Base-by-base conservation (phyloP, 768 basidiomycete genomes). In the Podaxis sp. region DNA sequence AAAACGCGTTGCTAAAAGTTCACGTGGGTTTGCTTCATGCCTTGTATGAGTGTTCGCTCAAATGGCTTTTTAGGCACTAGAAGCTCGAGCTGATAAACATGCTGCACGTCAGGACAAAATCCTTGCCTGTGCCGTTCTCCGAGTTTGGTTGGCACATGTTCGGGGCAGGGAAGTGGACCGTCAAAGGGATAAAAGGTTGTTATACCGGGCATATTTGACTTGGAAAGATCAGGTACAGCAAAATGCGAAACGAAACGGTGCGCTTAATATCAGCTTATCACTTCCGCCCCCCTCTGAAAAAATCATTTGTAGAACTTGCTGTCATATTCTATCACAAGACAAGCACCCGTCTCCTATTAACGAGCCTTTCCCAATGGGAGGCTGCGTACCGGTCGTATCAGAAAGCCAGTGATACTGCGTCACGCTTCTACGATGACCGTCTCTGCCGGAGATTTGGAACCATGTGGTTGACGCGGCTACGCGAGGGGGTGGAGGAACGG, bases 31-130 rank as follows among this genome's bases (percentile, higher is more conserved):
- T 7, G 26, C 28, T 22, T 36, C 13, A n/a, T 26, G 12, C 10
- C 46, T 20, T n/a, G 24, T 2, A 24, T 10, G 44, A 11, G 7
- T 54, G 12, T 7, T 26, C 17, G 5, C 44, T 26, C 13, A 56
- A 52, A 13, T 26, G 5, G 36, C 28, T 30, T 37, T 50, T 2
- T 66, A 93, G 91, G 70, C 64, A 20, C 73, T 86, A 71, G 84
- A 87, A 68, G 77, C 69, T 59, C 84, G 83, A 30, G 89, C 85
- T 11, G 72, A 76, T 62, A 89, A 84, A 61, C 82, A 87, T 68
- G 60, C 67, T 40, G 62, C 54, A 30, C 67, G 68, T 4, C 71
- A 70, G 53, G 70, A 73, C 64, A 66, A 69, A 8, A 61, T 69
- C 15, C 66, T 74, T 6, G 55, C 67, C 30, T 66, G 72, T 15